Evolutionary conservation across 2,329 filamentous ascomycete genomes (phyloP).

Genomic region (Camptophora hylomeconis): DNA sequence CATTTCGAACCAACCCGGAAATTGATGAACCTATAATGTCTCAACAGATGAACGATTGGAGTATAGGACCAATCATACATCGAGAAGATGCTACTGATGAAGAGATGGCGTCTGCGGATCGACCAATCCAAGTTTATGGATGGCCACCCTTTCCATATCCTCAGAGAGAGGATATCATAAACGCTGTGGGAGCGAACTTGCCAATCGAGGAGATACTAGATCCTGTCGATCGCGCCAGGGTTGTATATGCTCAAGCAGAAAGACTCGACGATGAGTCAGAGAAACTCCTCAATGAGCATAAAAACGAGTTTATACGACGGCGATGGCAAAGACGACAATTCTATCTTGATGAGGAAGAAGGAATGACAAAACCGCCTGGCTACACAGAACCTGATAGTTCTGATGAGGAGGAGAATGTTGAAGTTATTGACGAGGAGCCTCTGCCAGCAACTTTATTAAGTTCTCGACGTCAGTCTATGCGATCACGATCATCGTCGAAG

Average conservation of each 20-base stretch:
- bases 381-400: conserved; percentile 36
- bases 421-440: conserved; percentile 5
- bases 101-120: conserved; percentile 9
- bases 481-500: conserved; percentile 65
- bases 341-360: conserved; percentile 77
- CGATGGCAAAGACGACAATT: conserved; percentile 67
- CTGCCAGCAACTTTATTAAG: conserved; percentile 5
- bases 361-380: conserved; percentile 48
- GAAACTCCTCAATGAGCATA: conserved; percentile 22
- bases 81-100: conserved; percentile 9
- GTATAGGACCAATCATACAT: conserved; percentile 1
- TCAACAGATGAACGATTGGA: conserved; percentile 1
- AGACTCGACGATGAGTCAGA: conserved; percentile 28
- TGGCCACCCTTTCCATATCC: conserved; percentile 9
- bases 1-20: conserved; percentile 6
- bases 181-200: conserved; percentile 29
- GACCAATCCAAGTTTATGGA: conserved; percentile 12
- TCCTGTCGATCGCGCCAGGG: conserved; percentile 27
- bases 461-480: conserved; percentile 30
- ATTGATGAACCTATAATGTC: neutral
- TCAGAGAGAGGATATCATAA: conserved; percentile 24
- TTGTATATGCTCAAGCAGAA: conserved; percentile 25
- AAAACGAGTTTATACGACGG: conserved; percentile 43
- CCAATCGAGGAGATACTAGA: conserved; percentile 30
- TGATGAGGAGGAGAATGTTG: conserved; percentile 23